A percentile compares a stretch with the other conserved stretches of the same genome.
These are phyloP conservation scores for Apiospora aurea DNA, from an alignment of 2,329 filamentous ascomycete genomes.

Conservation along the genomic window DNA sequence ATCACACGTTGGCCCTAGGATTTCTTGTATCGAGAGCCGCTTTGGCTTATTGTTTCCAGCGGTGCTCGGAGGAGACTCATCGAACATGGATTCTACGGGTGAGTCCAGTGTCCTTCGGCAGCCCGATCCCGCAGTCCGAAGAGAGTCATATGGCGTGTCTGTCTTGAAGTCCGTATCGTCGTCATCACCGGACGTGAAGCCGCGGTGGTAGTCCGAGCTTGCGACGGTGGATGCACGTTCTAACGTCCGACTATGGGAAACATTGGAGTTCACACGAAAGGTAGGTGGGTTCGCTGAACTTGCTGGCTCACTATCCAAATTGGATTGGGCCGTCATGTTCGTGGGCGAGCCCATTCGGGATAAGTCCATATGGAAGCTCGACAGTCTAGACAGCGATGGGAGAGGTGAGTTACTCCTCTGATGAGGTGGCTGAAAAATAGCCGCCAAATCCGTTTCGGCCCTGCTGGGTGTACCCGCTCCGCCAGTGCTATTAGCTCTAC, in stretches of 20 bases:
- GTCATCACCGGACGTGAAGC: constrained; percentile 74
- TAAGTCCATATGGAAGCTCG: constrained; percentile 62
- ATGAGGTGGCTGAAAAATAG: constrained; percentile 40
- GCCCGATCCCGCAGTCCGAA: constrained; percentile 71
- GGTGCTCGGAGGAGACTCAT: constrained; percentile 74
- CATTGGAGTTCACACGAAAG: constrained; percentile 38
- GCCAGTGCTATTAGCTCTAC: constrained; percentile 24
- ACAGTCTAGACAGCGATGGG: constrained; percentile 60
- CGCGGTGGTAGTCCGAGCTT: constrained; percentile 74
- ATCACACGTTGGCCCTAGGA: constrained; percentile 62
- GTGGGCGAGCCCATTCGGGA: constrained; percentile 50
- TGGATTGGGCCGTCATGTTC: neutral
- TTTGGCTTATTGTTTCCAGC: constrained; percentile 60
- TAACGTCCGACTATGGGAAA: constrained; percentile 43
- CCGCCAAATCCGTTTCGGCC: constrained; percentile 40
- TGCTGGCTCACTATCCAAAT: constrained; percentile 1
- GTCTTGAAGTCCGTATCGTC: constrained; percentile 82
- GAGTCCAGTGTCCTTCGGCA: constrained; percentile 72
- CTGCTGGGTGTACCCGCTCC: constrained; percentile 36
- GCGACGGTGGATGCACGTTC: constrained; percentile 70
- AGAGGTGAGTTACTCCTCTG: constrained; percentile 58
- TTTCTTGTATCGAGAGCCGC: constrained; percentile 65
- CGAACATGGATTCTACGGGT: constrained; percentile 80
- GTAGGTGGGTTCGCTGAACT: constrained; percentile 26
- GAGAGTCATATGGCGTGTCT: constrained; percentile 78